Evolutionary conservation across 1,284 basidiomycete species (phyloP).

Genomic region (Ceratobasidium sp.): DNA sequence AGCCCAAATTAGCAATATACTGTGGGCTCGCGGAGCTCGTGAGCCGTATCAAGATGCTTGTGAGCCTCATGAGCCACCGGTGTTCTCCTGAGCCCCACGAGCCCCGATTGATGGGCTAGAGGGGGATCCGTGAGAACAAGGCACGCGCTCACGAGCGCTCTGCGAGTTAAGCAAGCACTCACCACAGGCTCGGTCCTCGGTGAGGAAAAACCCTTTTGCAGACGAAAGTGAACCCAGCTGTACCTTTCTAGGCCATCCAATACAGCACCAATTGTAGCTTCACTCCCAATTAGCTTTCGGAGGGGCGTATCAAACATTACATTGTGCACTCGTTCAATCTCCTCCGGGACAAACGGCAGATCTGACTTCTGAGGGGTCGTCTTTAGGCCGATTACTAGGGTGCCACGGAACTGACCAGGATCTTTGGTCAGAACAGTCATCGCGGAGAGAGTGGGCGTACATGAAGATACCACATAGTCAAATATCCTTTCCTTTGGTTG

Average conservation of each 20-base stretch:
- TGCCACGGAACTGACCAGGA: background rate
- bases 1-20: too few relatives aligned
- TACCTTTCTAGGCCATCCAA: background rate
- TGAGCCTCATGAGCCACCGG: too few relatives aligned
- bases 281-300: background rate
- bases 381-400: slow-evolving; percentile 12
- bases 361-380: background rate
- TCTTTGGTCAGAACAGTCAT: background rate
- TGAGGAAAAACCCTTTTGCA: too few relatives aligned
- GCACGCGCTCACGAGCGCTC: too few relatives aligned
- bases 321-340: slow-evolving; percentile 9
- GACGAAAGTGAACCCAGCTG: slow-evolving; percentile 26
- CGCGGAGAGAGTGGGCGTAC: slow-evolving; percentile 12
- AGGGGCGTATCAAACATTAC: background rate
- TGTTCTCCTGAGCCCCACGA: too few relatives aligned
- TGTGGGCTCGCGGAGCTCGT: too few relatives aligned
- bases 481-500: slow-evolving; percentile 1
- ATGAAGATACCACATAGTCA: slow-evolving; percentile 27
- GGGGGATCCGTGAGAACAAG: too few relatives aligned
- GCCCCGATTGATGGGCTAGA: too few relatives aligned
- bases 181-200: too few relatives aligned
- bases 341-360: background rate
- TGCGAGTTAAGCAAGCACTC: too few relatives aligned
- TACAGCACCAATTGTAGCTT: slow-evolving; percentile 7
- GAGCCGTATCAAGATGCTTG: too few relatives aligned